Base-by-base conservation (phyloP, 2,329 filamentous ascomycete species). In the Alternaria arborescens region DNA sequence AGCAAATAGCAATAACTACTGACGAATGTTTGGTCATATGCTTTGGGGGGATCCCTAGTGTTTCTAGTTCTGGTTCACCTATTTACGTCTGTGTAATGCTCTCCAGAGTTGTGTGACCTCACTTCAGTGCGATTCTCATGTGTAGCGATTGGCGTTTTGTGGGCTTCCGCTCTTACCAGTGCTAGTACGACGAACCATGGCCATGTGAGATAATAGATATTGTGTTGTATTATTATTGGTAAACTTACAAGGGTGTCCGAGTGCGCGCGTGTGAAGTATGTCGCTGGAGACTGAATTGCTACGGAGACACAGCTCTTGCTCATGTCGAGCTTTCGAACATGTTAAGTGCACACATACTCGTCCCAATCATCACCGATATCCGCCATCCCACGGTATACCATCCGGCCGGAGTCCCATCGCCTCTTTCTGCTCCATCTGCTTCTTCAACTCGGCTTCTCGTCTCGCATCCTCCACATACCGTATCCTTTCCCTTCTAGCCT, bases 401-500 rank as follows among this genome's bases (percentile, higher is more conserved):
- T 67, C 67, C 6, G 67, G 68, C 12, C 52, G 51, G 32, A 76
- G 52, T 1, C 72, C 74, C 70, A 74, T 73, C 30, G 66, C 66
- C 42, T 76, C 73, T 64, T 74, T 76, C 57, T 67, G 63, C 26
- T 61, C 53, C 52, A 61, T 52, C 36, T 54, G 52, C 26, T 61
- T 55, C 52, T 50, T 62, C 11, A 62, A 52, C 32, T 71, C 69
- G 0, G 69, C 66, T 54, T 77, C 71, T 30, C 61, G 54, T 52
- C 64, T 62, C 10, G 68, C 58, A 14, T 73, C 63, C 50, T 75
- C 68, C 28, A 76, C 30, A 57, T 77, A 72, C 55, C 61, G 61
- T 0, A 62, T 38, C 8, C 75, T 52, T 62, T 77, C 74, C 32
- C 53, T 41, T 3, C 73, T 58, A 8, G 76, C 76, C 54, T 73